phyloP scores from a whole-genome alignment of 805 yeast species.

The Metschnikowia gelsemii region DNA sequence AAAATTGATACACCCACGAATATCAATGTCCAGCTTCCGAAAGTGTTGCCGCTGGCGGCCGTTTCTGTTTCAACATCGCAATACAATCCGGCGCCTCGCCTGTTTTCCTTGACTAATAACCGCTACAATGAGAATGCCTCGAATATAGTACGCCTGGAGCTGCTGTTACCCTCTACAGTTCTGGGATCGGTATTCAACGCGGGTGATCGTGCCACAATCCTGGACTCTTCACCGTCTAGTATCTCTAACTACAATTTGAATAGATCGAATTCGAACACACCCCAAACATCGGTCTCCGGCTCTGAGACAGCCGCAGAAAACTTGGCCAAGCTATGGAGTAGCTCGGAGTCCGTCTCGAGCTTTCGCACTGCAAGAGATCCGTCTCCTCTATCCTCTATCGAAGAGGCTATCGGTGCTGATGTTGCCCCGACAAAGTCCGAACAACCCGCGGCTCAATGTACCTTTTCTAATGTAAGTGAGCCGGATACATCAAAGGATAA shows the following conservation, averaged over 20 bases:
- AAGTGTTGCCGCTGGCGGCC: constrained; percentile 4
- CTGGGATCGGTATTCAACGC: not conserved
- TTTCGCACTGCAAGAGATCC: constrained; percentile 9
- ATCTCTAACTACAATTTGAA: constrained; percentile 25
- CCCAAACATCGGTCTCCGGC: constrained; percentile 31
- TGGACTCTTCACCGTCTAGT: constrained; percentile 26
- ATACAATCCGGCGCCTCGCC: constrained; percentile 4
- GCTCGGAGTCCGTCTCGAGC: constrained; percentile 13
- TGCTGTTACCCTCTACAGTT: constrained; percentile 4
- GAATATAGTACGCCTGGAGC: constrained; percentile 21
- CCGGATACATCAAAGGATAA: not conserved
- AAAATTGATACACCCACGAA: constrained; percentile 30
- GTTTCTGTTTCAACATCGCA: not conserved
- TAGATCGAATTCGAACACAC: constrained; percentile 30
- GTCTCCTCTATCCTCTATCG: constrained; percentile 14
- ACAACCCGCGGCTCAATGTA: not conserved
- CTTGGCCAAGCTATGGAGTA: constrained; percentile 9
- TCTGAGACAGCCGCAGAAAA: constrained; percentile 14
- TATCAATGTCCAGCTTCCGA: constrained; percentile 12
- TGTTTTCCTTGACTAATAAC: constrained; percentile 19
- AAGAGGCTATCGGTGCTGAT: constrained; percentile 9
- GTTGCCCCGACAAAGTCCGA: not conserved
- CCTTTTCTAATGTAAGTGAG: not conserved
- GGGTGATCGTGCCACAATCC: constrained; percentile 4
- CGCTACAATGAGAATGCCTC: constrained; percentile 18